These are phyloP conservation scores for Dendrobium nobile DNA, from an alignment of 106 monocot species.

Conservation along the genomic window DNA sequence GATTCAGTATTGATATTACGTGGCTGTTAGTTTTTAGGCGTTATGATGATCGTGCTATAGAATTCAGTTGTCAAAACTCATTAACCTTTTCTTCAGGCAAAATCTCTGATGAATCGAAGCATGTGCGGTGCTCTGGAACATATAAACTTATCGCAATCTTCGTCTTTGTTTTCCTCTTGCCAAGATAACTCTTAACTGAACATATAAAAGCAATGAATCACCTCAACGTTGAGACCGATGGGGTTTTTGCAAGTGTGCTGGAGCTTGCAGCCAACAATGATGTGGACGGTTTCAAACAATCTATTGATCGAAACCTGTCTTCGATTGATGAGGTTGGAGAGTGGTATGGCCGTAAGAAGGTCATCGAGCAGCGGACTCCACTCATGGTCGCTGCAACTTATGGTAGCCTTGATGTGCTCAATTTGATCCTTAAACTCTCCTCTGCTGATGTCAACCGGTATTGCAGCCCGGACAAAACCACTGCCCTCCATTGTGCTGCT, in stretches of 20 bases:
- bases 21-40: background rate
- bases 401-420: constrained; percentile 44
- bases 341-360: constrained; percentile 53
- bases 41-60: background rate
- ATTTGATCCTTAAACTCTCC: constrained; percentile 24
- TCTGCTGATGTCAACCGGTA: constrained; percentile 28
- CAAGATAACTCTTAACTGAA: background rate
- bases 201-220: background rate
- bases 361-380: constrained; percentile 44
- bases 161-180: background rate
- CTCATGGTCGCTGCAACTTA: constrained; percentile 76
- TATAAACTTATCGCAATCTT: background rate
- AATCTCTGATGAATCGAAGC: background rate
- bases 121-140: background rate
- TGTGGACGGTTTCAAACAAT: constrained; percentile 20
- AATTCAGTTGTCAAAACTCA: background rate
- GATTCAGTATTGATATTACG: background rate
- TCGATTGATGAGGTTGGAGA: constrained; percentile 33
- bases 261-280: constrained; percentile 61
- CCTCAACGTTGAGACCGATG: background rate
- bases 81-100: background rate
- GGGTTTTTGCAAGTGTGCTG: constrained; percentile 18
- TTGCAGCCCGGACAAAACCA: constrained; percentile 35
- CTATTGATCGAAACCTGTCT: constrained; percentile 14
- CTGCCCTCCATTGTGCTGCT: constrained; percentile 71